Percentiles rank a stretch among this genome's conserved stretches.
Evolutionary conservation across 805 yeast species (phyloP).

Genomic region (Suhomyces sp.): DNA sequence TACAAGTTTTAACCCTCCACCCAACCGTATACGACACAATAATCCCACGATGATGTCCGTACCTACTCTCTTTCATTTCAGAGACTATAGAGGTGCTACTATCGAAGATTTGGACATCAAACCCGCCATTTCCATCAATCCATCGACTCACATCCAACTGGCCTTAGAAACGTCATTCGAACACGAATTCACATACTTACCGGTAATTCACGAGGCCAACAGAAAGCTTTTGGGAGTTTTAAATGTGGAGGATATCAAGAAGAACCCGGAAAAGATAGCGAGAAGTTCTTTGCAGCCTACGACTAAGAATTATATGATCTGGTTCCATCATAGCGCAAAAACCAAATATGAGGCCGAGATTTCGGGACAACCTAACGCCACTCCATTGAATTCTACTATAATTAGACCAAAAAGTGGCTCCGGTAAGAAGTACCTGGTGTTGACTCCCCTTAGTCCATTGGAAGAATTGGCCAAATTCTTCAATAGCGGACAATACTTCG

Average conservation of each 20-base stretch:
- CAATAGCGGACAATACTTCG: constrained; percentile 49
- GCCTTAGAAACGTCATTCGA: constrained; percentile 59
- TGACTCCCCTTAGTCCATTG: constrained; percentile 56
- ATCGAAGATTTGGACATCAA: constrained; percentile 59
- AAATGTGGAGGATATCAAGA: constrained; percentile 43
- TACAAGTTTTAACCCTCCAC: too few species aligned
- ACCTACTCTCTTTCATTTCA: constrained; percentile 23
- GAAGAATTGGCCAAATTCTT: constrained; percentile 54
- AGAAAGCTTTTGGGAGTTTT: constrained; percentile 50
- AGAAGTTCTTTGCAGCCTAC: constrained; percentile 25
- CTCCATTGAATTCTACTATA: constrained; percentile 33
- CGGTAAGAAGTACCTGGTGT: constrained; percentile 39
- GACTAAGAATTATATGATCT: constrained; percentile 39
- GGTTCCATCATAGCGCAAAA: constrained; percentile 42
- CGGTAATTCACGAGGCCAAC: constrained; percentile 49
- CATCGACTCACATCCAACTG: constrained; percentile 44
- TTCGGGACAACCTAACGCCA: constrained; percentile 3
- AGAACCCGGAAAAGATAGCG: constrained; percentile 23
- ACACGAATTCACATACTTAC: constrained; percentile 52
- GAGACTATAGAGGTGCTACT: constrained; percentile 51
- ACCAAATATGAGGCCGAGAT: constrained; percentile 29
- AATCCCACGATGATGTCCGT: too few species aligned
- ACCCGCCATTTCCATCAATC: constrained; percentile 55
- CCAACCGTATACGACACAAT: too few species aligned
- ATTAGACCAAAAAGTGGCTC: constrained; percentile 28